Base-by-base conservation (phyloP, 2,329 filamentous ascomycete genomes). In the Aspergillaceae sp. region DNA sequence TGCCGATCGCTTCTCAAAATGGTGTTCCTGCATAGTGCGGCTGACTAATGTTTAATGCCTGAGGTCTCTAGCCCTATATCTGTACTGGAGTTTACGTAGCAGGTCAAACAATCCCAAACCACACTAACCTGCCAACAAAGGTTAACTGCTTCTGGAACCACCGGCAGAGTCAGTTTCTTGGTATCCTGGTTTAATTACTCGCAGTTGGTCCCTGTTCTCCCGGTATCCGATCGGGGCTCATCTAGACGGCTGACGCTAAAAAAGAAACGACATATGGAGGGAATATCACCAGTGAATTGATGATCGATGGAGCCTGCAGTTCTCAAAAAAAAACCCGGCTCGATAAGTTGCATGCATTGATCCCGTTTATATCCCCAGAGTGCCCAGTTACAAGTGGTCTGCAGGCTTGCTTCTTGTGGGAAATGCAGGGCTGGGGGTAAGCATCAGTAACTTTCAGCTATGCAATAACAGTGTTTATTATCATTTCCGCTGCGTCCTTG, bases 1-100 rank as follows among this genome's bases (percentile, higher is more conserved):
- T 32, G 30, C 30, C 26, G 46, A 52, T 55, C 50, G 35, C 48
- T 54, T 45, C 52, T 45, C 27, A 42, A 49, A 46, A 36, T 40
- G 47, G 45, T 37, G 50, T 53, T 51, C 51, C 46, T 53, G 48
- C 45, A 35, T 48, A 45, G 35, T 43, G 33, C 33, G 34, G 33
- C 37, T 37, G 33, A 44, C 41, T 40, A 48, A 40, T 44, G 19
- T 19, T 19, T 50, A 44, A 44, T 47, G 51, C 47, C 45, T 50
- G 50, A 48, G 47, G 43, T 43, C 43, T 40, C 46, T 4, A 9
- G 30, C 30, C 10, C 30, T 33, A 9, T 27, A 27, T 38, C n/a
- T 38, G 4, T 11, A 7, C 19, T 7, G 11, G 36, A 26, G 36
- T 28, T 8, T 19, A 27, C 11, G 26, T 26, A 38, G 26, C 36